Evolutionary conservation across 2,329 filamentous ascomycete genomes (phyloP), one percentile per base, ranked within the genome.

Genomic region (Atkinsonella hypoxylon): DNA sequence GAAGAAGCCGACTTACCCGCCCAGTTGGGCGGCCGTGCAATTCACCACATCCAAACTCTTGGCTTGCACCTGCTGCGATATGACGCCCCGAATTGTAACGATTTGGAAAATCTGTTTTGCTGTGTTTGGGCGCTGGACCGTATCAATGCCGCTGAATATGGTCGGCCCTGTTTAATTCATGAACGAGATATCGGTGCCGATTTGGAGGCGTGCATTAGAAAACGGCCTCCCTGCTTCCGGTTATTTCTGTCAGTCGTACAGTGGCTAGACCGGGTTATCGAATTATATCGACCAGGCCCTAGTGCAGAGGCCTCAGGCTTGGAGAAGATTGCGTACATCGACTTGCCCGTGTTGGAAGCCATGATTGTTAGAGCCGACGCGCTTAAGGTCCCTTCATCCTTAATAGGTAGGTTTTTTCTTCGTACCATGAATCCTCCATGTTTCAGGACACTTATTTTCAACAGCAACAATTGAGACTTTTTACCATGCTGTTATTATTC

Each of bases 401-500:
- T 77, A 9, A 69, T 81, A 10, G 74, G 76, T 79, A 54, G 54
- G 69, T 49, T 7, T 26, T 26, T 20, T 43, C 9, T 13, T 3
- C 3, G 43, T 9, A 18, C 46, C 22, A 18, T 13, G 34, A 11
- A 1, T 26, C 30, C 1, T 6, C 32, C 12, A 42, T 34, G 8
- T 4, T 26, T 39, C 22, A 42, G 32, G 7, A 17, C 22, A 38
- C 30, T 15, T 4, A 2, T 26, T 3, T 31, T 9, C 17, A 12
- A 5, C 38, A 80, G 78, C 73, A 8, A 82, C 80, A 0, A 70
- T 83, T 7, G 80, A 83, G 56, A 73, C 77, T 1, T 74, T 84
- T 15, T 84, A 84, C 57, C 79, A 83, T 56, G 78, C 79, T 3
- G 75, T 84, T 7, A 76, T 78, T 36, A 81, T 83, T 9, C 65